Percentiles rank a stretch among this genome's conserved stretches.
Evolutionary conservation across 495 filamentous ascomycete species (phyloP).

Genomic region (Penicillium macrosclerotiorum): DNA sequence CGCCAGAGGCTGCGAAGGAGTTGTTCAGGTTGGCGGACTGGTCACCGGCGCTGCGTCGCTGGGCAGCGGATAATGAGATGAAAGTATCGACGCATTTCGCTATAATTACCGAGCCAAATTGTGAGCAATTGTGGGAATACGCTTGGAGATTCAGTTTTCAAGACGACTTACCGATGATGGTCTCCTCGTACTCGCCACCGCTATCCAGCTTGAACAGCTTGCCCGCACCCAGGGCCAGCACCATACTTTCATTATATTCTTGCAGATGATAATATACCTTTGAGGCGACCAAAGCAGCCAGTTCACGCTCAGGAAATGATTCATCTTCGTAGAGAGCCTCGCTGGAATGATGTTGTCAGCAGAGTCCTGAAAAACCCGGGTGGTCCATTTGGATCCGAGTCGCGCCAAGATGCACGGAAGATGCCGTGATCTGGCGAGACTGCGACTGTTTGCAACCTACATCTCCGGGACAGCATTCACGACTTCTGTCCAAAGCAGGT

Average conservation of each 20-base stretch:
- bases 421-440: not conserved
- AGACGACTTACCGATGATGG: conserved; percentile 68
- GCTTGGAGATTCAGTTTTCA: not conserved
- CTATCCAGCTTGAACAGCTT: conserved; percentile 91
- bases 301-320: conserved; percentile 85
- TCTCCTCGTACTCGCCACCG: conserved; percentile 96
- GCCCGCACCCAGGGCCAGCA: conserved; percentile 91
- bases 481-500: conserved; percentile 96
- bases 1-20: conserved; percentile 61
- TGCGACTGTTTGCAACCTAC: conserved; percentile 50
- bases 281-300: conserved; percentile 90
- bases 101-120: conserved; percentile 15
- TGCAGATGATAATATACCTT: conserved; percentile 99
- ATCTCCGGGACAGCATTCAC: conserved; percentile 89
- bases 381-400: conserved; percentile 2
- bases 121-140: not conserved
- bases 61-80: conserved; percentile 76
- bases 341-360: conserved; percentile 47
- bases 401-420: conserved; percentile 2
- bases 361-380: not conserved
- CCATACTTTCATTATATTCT: conserved; percentile 99
- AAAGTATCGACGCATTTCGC: conserved; percentile 98
- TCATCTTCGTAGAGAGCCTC: conserved; percentile 98
- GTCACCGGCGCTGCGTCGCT: conserved; percentile 56
- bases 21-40: conserved; percentile 69